phyloP scores from a whole-genome alignment of 805 yeast genomes.

The Lachancea sp. region DNA sequence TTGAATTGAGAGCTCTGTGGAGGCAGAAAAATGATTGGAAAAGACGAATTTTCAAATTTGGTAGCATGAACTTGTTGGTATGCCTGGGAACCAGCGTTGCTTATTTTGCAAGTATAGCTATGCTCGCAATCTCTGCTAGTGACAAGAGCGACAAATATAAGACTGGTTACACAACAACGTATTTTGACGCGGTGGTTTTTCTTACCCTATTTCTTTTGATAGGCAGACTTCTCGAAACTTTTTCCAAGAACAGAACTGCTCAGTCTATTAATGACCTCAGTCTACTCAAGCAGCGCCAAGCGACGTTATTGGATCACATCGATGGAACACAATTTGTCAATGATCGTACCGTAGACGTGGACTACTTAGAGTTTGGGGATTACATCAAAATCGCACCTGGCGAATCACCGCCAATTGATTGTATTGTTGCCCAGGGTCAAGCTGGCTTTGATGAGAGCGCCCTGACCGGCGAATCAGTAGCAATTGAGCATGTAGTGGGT shows the following conservation, averaged over 20 bases:
- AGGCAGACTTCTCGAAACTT: conserved; percentile 63
- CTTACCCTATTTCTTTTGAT: conserved; percentile 63
- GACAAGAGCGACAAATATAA: conserved; percentile 25
- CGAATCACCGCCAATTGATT: conserved; percentile 55
- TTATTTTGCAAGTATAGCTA: conserved; percentile 58
- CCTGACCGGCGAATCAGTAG: conserved; percentile 54
- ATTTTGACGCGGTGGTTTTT: conserved; percentile 75
- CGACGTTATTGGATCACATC: conserved; percentile 33
- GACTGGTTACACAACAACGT: conserved; percentile 47
- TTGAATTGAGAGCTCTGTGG: conserved; percentile 56
- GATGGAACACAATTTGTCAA: conserved; percentile 17
- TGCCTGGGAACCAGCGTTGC: conserved; percentile 67
- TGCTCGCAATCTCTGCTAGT: conserved; percentile 42
- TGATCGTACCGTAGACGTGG: conserved; percentile 36
- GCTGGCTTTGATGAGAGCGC: conserved; percentile 56
- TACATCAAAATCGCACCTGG: conserved; percentile 44
- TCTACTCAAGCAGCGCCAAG: conserved; percentile 44
- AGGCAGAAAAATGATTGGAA: conserved; percentile 46
- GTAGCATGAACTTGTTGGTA: conserved; percentile 73
- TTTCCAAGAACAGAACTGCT: conserved; percentile 62
- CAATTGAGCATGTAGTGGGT: conserved; percentile 51
- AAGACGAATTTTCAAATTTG: conserved; percentile 57
- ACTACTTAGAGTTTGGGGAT: conserved; percentile 48
- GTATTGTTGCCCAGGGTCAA: conserved; percentile 42
- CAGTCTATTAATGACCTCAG: conserved; percentile 53